A percentile compares a stretch with the other conserved stretches of the same genome.
These are phyloP conservation scores for Hygrophoropsis aurantiaca DNA, from an alignment of 768 basidiomycete genomes.

Conservation along the genomic window DNA sequence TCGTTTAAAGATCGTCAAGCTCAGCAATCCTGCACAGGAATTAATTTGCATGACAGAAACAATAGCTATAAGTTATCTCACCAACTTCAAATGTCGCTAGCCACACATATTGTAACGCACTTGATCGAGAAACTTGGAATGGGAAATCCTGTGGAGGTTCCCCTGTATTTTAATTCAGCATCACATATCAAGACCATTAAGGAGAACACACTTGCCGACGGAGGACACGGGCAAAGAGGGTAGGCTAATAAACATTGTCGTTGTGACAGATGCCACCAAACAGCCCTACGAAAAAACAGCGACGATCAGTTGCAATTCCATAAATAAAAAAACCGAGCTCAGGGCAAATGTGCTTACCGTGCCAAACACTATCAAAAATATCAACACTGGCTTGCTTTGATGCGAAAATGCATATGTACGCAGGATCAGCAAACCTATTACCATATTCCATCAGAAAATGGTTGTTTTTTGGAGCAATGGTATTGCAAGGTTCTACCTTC, in stretches of 20 bases:
- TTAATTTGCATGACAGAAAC: not conserved
- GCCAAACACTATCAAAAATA: not conserved
- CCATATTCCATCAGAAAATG: not conserved
- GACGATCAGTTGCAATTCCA: too few relatives aligned
- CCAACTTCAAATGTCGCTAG: not conserved
- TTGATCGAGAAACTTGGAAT: not conserved
- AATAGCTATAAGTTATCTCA: not conserved
- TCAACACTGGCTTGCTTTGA: not conserved
- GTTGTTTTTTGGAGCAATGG: not conserved
- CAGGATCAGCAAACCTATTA: conserved; percentile 1
- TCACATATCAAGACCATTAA: too few relatives aligned
- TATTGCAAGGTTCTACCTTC: not conserved
- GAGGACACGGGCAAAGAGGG: too few relatives aligned
- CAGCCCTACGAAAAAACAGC: too few relatives aligned
- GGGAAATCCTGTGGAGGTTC: not conserved
- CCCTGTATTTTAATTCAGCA: too few relatives aligned
- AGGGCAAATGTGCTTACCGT: not conserved
- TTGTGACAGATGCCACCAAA: too few relatives aligned
- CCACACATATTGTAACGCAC: not conserved
- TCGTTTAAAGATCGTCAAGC: not conserved
- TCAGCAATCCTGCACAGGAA: not conserved
- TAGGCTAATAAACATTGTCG: too few relatives aligned
- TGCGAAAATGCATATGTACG: conserved; percentile 1
- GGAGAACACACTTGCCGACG: too few relatives aligned
- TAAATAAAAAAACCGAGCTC: too few relatives aligned